A percentile compares a stretch with the other conserved stretches of the same genome.
These are phyloP conservation scores for Claviceps maximensis DNA, from an alignment of 2,329 filamentous ascomycete species.

Conservation along the genomic window DNA sequence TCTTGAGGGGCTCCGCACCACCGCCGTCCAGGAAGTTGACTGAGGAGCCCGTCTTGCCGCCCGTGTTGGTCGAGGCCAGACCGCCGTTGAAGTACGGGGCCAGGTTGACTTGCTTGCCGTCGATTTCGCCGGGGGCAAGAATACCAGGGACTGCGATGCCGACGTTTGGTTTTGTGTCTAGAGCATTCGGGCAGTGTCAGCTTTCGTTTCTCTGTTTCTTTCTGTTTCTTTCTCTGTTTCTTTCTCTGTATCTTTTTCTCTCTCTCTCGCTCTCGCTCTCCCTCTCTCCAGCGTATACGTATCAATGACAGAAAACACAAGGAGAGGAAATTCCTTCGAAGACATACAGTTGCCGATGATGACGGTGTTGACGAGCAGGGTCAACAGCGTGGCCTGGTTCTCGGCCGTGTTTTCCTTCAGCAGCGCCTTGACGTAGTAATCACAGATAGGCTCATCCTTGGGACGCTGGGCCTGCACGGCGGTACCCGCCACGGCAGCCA, in stretches of 20 bases:
- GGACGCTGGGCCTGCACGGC: constrained; percentile 30
- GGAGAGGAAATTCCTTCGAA: too few relatives aligned
- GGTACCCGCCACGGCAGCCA: constrained; percentile 11
- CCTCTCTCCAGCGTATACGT: too few relatives aligned
- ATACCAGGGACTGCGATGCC: constrained; percentile 43
- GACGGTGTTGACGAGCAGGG: constrained; percentile 46
- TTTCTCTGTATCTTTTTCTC: too few relatives aligned
- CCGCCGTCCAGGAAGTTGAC: constrained; percentile 51
- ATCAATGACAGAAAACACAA: too few relatives aligned
- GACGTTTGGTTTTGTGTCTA: constrained; percentile 39
- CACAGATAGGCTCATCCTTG: constrained; percentile 39
- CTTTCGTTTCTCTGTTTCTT: too few relatives aligned
- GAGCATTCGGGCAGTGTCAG: too few relatives aligned
- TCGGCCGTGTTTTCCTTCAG: constrained; percentile 44
- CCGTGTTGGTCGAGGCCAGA: constrained; percentile 39
- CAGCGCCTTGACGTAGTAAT: constrained; percentile 49
- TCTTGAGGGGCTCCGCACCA: constrained; percentile 39
- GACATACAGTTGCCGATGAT: constrained; percentile 46
- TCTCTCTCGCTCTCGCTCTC: too few relatives aligned
- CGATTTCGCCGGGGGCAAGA: constrained; percentile 34
- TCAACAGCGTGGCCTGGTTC: constrained; percentile 43
- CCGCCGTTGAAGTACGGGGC: constrained; percentile 45
- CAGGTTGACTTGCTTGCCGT: constrained; percentile 41
- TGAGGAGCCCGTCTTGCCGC: constrained; percentile 27
- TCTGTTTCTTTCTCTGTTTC: too few relatives aligned